These are phyloP conservation scores for Funneliformis mosseae DNA, from an alignment of 192 early-diverging fungal species.

Conservation along the genomic window DNA sequence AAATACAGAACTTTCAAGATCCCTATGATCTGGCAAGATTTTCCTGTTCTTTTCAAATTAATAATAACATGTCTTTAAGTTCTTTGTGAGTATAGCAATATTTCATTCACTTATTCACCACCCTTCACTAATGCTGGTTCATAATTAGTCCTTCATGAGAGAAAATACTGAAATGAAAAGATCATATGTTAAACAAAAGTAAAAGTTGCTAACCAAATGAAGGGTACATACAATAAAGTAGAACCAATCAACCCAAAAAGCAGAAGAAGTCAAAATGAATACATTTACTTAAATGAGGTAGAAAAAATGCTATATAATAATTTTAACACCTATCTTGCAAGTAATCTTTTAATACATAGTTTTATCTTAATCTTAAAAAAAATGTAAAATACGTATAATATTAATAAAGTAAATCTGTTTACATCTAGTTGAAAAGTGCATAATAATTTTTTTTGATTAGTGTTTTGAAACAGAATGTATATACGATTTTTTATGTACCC, in stretches of 20 bases:
- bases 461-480: slow-evolving; percentile 30
- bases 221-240: slow-evolving; percentile 29
- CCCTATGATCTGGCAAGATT: background rate
- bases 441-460: slow-evolving; percentile 29
- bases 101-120: too few relatives aligned
- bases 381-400: slow-evolving; percentile 30
- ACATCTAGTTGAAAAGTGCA: slow-evolving; percentile 26
- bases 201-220: slow-evolving; percentile 31
- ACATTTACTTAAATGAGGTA: slow-evolving; percentile 28
- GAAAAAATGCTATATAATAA: slow-evolving; percentile 33
- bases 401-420: slow-evolving; percentile 29
- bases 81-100: background rate
- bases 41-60: background rate
- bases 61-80: background rate
- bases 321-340: slow-evolving; percentile 30
- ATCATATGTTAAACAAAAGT: background rate
- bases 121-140: too few relatives aligned
- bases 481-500: slow-evolving; percentile 30
- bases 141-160: too few relatives aligned
- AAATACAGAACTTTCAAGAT: background rate
- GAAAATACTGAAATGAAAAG: background rate
- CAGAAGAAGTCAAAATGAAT: slow-evolving; percentile 9
- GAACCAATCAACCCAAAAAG: slow-evolving; percentile 32
- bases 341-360: slow-evolving; percentile 34
- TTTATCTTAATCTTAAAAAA: slow-evolving; percentile 29